These are phyloP conservation scores for Poterioochromonas sp. DNA, from an alignment of 352 stramenopile species.

Conservation along the genomic window DNA sequence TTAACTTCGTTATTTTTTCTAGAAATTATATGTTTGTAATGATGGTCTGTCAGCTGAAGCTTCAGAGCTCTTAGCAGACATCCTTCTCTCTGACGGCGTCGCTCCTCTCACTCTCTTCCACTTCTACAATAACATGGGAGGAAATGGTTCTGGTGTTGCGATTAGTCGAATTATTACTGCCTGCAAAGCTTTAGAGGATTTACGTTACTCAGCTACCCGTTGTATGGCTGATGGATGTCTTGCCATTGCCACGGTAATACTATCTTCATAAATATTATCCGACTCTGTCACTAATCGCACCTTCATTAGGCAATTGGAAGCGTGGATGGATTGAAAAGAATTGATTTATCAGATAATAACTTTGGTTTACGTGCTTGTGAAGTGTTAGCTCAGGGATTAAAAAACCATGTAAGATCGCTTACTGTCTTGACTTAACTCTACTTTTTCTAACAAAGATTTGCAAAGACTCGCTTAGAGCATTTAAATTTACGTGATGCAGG, in stretches of 20 bases:
- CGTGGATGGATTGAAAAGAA: neutral
- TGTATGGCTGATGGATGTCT: slow-evolving; percentile 68
- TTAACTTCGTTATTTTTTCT: neutral
- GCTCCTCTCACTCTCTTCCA: slow-evolving; percentile 80
- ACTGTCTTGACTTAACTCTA: neutral
- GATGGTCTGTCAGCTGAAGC: slow-evolving; percentile 78
- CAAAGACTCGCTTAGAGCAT: slow-evolving; percentile 52
- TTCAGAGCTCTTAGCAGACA: slow-evolving; percentile 64
- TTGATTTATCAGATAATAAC: slow-evolving; percentile 80
- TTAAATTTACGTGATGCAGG: slow-evolving; percentile 78
- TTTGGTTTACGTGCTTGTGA: slow-evolving; percentile 67
- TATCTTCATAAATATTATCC: slow-evolving; percentile 50
- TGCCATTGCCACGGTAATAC: slow-evolving; percentile 59
- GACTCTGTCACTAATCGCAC: neutral
- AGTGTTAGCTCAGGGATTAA: slow-evolving; percentile 62
- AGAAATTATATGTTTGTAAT: slow-evolving; percentile 79
- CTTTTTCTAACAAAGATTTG: slow-evolving; percentile 1
- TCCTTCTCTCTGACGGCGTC: slow-evolving; percentile 57
- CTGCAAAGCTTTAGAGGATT: slow-evolving; percentile 62
- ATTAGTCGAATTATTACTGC: slow-evolving; percentile 66
- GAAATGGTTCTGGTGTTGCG: slow-evolving; percentile 69
- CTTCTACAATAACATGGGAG: slow-evolving; percentile 93
- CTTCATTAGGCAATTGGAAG: neutral
- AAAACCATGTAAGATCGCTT: slow-evolving; percentile 46
- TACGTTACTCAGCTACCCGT: slow-evolving; percentile 81